Evolutionary conservation across 768 basidiomycete species (phyloP).

Genomic region (Lactarius akahatsu): DNA sequence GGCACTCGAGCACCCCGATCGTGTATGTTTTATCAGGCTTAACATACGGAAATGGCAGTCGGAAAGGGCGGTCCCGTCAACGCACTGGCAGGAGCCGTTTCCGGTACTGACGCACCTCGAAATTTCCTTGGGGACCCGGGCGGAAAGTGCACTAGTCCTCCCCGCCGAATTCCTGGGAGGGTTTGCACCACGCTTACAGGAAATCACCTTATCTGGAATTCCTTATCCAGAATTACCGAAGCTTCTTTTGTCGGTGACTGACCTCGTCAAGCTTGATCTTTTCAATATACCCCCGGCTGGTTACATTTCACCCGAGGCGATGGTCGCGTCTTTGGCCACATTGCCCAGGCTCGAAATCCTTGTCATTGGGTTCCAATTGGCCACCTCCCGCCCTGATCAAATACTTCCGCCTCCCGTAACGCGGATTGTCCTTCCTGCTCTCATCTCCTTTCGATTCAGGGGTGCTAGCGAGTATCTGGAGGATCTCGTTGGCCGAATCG

Average conservation of each 20-base stretch:
- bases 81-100: neutral
- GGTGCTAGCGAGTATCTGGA: neutral
- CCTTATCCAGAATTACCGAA: no score
- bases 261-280: no score
- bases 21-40: neutral
- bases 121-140: slow-evolving; percentile 33
- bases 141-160: no score
- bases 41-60: no score
- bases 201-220: slow-evolving; percentile 18
- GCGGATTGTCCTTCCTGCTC: neutral
- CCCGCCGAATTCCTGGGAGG: neutral
- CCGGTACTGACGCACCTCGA: slow-evolving; percentile 37
- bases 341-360: neutral
- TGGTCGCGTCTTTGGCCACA: neutral
- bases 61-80: no score
- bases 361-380: neutral
- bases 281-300: no score
- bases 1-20: neutral
- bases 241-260: no score
- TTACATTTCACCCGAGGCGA: neutral
- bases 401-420: neutral
- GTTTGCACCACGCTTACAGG: slow-evolving; percentile 86
- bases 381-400: neutral
- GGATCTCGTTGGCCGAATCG: neutral
- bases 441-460: neutral